Base-by-base conservation (phyloP, 495 filamentous ascomycete species). In the Oidiodendron maius region DNA sequence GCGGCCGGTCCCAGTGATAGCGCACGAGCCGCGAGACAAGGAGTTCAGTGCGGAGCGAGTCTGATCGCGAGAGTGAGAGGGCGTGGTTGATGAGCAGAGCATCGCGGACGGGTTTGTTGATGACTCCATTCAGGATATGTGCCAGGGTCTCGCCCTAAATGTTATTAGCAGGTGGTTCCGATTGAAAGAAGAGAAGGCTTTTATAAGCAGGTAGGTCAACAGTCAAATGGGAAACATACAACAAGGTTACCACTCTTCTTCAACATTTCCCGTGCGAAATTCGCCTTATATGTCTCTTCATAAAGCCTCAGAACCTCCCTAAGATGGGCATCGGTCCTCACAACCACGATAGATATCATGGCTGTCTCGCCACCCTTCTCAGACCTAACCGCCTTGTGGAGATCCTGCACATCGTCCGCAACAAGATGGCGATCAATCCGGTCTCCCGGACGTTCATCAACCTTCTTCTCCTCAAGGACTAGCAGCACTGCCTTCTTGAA, bases 31-130 rank as follows among this genome's bases (percentile, higher is more conserved):
- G 73, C 40, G 82, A 87, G 47, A 91, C 89, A 18, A 95, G 75
- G 35, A 95, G 72, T 59, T 95, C 89, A n/a, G 80, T 80, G 25
- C 89, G 80, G 44, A 88, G 75, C 25, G 72, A 71, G 55, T 86
- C 84, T 6, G 64, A 62, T 18, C 52, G 53, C 22, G 76, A 75
- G 2, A 71, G 63, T 9, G 76, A 78, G 30, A 96, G 77, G 3
- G 93, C 91, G 68, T 98, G 93, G 64, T 95, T 82, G 24, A 98
- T 74, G n/a, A 98, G 83, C 30, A 97, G 77, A 4, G 91, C 88
- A 63, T 98, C 93, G 44, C 93, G 91, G 53, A 95, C 85, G 26
- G 93, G 90, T 39, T 87, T 84, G 68, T 98, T 96, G 67, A 96
- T 91, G 34, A 91, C 83, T 59, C 94, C 93, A 67, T 96, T 96